These are phyloP conservation scores for Nothophoma quercina DNA, from an alignment of 2,329 filamentous ascomycete species.

Conservation along the genomic window DNA sequence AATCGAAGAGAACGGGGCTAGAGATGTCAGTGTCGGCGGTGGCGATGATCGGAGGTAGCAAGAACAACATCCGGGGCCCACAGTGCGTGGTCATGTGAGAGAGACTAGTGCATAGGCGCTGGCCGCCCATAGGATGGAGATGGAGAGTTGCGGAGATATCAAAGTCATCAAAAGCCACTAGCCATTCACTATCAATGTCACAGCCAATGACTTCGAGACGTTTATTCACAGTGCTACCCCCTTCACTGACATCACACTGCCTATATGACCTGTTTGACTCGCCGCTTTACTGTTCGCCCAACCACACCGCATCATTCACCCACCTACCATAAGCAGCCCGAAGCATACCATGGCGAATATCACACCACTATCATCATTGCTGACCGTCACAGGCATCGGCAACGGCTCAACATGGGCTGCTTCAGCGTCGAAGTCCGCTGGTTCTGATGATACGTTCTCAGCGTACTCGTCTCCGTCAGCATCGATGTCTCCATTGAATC, in stretches of 20 bases:
- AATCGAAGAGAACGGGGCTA: neutral
- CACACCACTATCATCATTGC: neutral
- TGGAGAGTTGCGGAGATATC: too few relatives aligned
- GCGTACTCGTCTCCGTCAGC: neutral
- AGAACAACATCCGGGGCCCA: slow-evolving; percentile 2
- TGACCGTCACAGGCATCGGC: slow-evolving; percentile 1
- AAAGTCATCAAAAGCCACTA: too few relatives aligned
- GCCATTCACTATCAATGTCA: too few relatives aligned
- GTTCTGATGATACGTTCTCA: neutral
- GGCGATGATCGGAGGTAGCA: neutral
- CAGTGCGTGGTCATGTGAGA: slow-evolving; percentile 13
- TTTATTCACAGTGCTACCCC: too few relatives aligned
- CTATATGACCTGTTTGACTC: too few relatives aligned
- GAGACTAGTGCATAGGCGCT: neutral
- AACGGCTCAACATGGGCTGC: neutral
- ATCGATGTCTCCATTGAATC: too few relatives aligned
- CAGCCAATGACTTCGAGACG: too few relatives aligned
- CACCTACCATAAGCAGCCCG: neutral
- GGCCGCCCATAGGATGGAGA: too few relatives aligned
- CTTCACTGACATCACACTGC: too few relatives aligned
- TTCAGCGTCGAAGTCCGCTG: neutral
- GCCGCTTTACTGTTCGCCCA: neutral
- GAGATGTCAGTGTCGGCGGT: neutral
- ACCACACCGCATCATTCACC: too few relatives aligned
- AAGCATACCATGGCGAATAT: neutral